Conservation (phyloP, 2,329 filamentous ascomycete species). For the Helotiales sp. region DNA sequence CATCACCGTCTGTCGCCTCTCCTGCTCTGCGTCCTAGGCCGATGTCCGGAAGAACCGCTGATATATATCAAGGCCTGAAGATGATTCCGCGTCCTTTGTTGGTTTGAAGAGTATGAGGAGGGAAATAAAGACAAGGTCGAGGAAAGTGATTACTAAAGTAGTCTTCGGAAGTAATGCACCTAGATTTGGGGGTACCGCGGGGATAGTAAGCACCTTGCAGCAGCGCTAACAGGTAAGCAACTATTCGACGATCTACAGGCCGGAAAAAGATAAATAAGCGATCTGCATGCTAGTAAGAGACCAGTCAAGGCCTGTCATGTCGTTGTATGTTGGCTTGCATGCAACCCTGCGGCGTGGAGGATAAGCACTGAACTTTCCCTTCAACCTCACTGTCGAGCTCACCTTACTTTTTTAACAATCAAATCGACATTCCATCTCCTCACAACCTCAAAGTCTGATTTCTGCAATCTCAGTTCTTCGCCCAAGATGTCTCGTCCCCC, state of each 20-base stretch:
- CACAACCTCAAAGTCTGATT: too few relatives aligned
- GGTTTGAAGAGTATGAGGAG: too few relatives aligned
- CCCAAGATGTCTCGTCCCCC: too few relatives aligned
- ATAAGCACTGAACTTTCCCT: neutral
- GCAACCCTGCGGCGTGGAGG: neutral
- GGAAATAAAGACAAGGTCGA: too few relatives aligned
- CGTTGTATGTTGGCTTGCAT: neutral
- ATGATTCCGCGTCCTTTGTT: too few relatives aligned
- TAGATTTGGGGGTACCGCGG: neutral
- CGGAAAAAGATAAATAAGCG: neutral
- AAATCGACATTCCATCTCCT: too few relatives aligned
- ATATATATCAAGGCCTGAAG: too few relatives aligned
- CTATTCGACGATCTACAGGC: neutral
- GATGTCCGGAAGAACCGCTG: too few relatives aligned
- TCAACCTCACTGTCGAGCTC: neutral
- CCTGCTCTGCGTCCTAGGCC: too few relatives aligned
- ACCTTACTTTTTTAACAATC: neutral
- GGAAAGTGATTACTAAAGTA: too few relatives aligned
- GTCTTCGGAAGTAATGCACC: neutral
- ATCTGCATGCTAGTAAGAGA: neutral
- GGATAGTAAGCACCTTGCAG: constrained; percentile 16
- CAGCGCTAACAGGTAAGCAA: constrained; percentile 12
- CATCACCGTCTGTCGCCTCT: too few relatives aligned
- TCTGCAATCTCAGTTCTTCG: too few relatives aligned
- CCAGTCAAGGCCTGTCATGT: neutral